These are phyloP conservation scores for Hygrophila difformis DNA, from an alignment of 257 asterid genomes.

Conservation along the genomic window DNA sequence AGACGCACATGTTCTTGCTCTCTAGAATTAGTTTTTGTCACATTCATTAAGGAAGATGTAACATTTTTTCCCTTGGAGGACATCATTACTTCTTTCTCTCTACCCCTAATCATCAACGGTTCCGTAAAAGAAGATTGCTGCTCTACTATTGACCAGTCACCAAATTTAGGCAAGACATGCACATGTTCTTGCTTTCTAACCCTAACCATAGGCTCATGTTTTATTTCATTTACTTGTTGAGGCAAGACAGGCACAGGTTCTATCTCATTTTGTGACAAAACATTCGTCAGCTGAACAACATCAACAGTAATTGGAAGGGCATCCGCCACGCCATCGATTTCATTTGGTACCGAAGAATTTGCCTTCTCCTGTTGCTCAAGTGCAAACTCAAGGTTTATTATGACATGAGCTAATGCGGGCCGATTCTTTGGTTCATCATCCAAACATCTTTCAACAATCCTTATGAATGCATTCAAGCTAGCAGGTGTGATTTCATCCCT, in stretches of 20 bases:
- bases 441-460: slow-evolving; percentile 46
- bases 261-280: slow-evolving; percentile 14
- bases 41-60: slow-evolving; percentile 9
- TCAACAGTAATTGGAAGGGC: slow-evolving; percentile 16
- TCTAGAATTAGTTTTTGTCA: no score
- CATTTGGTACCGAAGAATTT: slow-evolving; percentile 13
- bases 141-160: slow-evolving; percentile 17
- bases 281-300: slow-evolving; percentile 17
- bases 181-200: no score
- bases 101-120: slow-evolving; percentile 1
- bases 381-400: slow-evolving; percentile 45
- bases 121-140: neutral
- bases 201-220: no score
- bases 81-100: slow-evolving; percentile 7
- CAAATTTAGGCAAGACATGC: slow-evolving; percentile 8
- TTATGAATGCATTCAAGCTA: slow-evolving; percentile 44
- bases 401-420: slow-evolving; percentile 42
- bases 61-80: slow-evolving; percentile 16
- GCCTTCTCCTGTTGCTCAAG: slow-evolving; percentile 41
- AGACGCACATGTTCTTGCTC: no score
- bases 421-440: slow-evolving; percentile 42
- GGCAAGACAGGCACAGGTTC: slow-evolving; percentile 9
- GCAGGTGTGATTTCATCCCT: slow-evolving; percentile 31
- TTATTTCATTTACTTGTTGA: slow-evolving; percentile 9
- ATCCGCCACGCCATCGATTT: slow-evolving; percentile 14